These are phyloP conservation scores for Sinapis alba DNA, from an alignment of 441 rosid genomes.

Conservation along the genomic window DNA sequence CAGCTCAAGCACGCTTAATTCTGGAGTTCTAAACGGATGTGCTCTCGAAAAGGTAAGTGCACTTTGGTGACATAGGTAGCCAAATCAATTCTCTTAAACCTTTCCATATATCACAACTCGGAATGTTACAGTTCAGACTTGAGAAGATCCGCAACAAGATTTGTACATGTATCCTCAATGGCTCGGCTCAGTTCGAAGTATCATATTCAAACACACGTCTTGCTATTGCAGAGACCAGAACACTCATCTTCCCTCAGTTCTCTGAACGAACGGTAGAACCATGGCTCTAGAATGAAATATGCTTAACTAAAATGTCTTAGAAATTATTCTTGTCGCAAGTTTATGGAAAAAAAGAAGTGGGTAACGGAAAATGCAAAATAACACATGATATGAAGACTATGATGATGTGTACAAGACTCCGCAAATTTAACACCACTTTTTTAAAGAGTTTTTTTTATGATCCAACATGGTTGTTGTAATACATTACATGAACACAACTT, in stretches of 20 bases:
- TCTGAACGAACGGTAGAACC: too few species aligned
- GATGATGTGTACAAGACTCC: slow-evolving; percentile 3
- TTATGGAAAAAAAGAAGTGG: not conserved
- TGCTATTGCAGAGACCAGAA: not conserved
- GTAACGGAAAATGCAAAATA: not conserved
- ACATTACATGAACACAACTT: slow-evolving; percentile 34
- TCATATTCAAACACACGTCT: not conserved
- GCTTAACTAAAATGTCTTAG: not conserved
- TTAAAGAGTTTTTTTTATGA: slow-evolving; percentile 18
- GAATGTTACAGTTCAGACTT: too few species aligned
- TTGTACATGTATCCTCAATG: not conserved
- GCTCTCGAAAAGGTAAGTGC: too few species aligned
- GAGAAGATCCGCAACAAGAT: not conserved
- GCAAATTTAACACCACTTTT: slow-evolving; percentile 13
- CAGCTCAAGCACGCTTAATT: too few species aligned
- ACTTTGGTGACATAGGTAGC: too few species aligned
- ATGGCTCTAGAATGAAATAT: not conserved
- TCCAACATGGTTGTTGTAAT: slow-evolving; percentile 25
- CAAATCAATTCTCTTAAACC: too few species aligned
- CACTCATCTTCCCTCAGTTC: too few species aligned
- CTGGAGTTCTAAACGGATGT: too few species aligned
- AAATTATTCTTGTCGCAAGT: not conserved
- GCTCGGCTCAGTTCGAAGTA: not conserved
- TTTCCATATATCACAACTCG: too few species aligned
- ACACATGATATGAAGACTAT: not conserved